Conservation (phyloP, 1,284 basidiomycete genomes). For the Cystobasidium slooffiae region DNA sequence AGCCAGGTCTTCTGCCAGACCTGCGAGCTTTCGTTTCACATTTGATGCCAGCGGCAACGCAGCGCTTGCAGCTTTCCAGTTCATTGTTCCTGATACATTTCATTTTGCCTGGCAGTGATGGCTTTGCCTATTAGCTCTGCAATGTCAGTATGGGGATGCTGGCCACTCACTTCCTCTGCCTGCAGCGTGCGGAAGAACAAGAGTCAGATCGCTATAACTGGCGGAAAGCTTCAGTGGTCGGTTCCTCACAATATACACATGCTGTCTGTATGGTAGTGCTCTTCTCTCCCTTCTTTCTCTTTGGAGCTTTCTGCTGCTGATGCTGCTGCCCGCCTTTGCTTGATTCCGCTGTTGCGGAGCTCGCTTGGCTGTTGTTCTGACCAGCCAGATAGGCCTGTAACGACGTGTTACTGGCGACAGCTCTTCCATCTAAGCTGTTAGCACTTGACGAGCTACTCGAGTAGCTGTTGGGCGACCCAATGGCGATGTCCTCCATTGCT, state of each 20-base stretch:
- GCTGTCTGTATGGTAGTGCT: slow-evolving; percentile 37
- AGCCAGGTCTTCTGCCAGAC: slow-evolving; percentile 23
- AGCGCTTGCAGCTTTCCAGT: slow-evolving; percentile 26
- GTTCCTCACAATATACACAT: slow-evolving; percentile 31
- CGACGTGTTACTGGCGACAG: not conserved
- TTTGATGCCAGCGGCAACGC: slow-evolving; percentile 8
- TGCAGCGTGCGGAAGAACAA: not conserved
- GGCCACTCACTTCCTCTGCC: slow-evolving; percentile 16
- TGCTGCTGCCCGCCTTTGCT: not conserved
- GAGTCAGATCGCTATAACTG: not conserved
- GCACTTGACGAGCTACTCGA: slow-evolving; percentile 3
- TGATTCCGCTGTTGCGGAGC: too few species aligned
- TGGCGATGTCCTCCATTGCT: not conserved
- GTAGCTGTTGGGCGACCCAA: slow-evolving; percentile 7
- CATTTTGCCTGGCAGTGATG: slow-evolving; percentile 20
- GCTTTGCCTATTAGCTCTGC: not conserved
- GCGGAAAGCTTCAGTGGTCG: too few species aligned
- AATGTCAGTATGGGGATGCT: not conserved
- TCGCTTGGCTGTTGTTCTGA: too few species aligned
- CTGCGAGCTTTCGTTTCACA: slow-evolving; percentile 24
- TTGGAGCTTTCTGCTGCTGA: slow-evolving; percentile 13
- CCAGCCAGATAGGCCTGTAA: not conserved
- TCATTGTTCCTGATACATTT: slow-evolving; percentile 23
- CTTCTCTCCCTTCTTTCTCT: slow-evolving; percentile 36
- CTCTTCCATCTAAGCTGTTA: not conserved